Conservation (phyloP, 2,329 filamentous ascomycete genomes). For the Curvularia verruculosa region DNA sequence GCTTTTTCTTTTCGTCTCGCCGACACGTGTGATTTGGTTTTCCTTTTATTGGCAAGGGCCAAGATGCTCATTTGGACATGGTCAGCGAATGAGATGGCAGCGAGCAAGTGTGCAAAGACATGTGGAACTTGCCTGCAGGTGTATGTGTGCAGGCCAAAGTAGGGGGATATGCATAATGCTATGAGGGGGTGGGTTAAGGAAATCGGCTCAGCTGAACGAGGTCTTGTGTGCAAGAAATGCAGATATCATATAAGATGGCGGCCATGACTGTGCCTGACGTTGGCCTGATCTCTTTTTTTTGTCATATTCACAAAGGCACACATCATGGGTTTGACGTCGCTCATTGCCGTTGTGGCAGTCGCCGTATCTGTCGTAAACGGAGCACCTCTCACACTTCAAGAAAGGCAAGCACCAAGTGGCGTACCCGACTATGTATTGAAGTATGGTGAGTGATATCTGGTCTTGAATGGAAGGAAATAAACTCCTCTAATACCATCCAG, state of each 20-base stretch:
- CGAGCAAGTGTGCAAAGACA: conserved; percentile 6
- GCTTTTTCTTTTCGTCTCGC: neutral
- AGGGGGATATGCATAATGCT: conserved; percentile 1
- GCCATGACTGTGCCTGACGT: neutral
- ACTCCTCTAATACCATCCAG: conserved; percentile 30
- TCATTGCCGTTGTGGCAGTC: conserved; percentile 16
- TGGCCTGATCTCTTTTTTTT: conserved; percentile 1
- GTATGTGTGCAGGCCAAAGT: conserved; percentile 3
- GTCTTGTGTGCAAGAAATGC: conserved; percentile 9
- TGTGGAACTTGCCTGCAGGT: conserved; percentile 2
- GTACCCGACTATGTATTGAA: conserved; percentile 48
- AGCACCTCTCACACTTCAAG: conserved; percentile 25
- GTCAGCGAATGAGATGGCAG: conserved; percentile 3
- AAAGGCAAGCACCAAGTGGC: conserved; percentile 31
- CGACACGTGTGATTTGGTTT: conserved; percentile 7
- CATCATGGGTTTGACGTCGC: conserved; percentile 20
- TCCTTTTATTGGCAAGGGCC: conserved; percentile 8
- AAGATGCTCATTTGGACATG: neutral
- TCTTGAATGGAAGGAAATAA: neutral
- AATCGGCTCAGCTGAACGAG: conserved; percentile 7
- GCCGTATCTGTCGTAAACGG: conserved; percentile 22
- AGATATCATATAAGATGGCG: neutral
- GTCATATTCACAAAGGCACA: neutral
- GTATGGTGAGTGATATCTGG: conserved; percentile 40
- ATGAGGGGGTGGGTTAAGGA: neutral